Evolutionary conservation across 2,329 filamentous ascomycete species (phyloP).

Genomic region (Domatiomyces catenatus): DNA sequence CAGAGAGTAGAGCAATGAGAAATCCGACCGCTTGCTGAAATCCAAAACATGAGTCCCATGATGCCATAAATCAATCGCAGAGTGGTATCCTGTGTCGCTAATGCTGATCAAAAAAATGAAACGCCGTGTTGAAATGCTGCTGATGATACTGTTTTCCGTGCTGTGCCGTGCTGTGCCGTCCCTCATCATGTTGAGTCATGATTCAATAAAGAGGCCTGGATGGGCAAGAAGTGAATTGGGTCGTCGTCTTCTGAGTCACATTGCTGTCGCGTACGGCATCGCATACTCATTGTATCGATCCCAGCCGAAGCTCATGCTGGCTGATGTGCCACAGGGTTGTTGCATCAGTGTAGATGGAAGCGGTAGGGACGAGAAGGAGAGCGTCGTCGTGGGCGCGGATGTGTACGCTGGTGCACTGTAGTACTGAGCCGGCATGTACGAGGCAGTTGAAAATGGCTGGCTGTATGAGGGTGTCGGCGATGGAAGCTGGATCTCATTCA

Average conservation of each 20-base stretch:
- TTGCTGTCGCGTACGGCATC: slow-evolving; percentile 55
- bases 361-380: slow-evolving; percentile 52
- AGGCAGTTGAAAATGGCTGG: slow-evolving; percentile 58
- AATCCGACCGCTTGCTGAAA: slow-evolving; percentile 37
- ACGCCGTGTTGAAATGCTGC: slow-evolving; percentile 12
- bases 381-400: slow-evolving; percentile 34
- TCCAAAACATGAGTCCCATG: slow-evolving; percentile 28
- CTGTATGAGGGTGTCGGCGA: slow-evolving; percentile 70
- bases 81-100: slow-evolving; percentile 30
- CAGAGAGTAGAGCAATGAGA: slow-evolving; percentile 16
- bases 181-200: not conserved
- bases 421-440: slow-evolving; percentile 45
- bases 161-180: slow-evolving; percentile 1
- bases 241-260: slow-evolving; percentile 40
- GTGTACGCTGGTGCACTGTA: slow-evolving; percentile 65
- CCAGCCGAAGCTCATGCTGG: slow-evolving; percentile 72
- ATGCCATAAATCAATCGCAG: slow-evolving; percentile 26
- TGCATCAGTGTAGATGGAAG: slow-evolving; percentile 75
- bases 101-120: slow-evolving; percentile 6
- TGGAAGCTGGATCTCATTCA: slow-evolving; percentile 58
- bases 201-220: slow-evolving; percentile 24
- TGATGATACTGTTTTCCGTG: not conserved
- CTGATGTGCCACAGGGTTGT: slow-evolving; percentile 64
- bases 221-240: not conserved
- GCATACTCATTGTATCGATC: slow-evolving; percentile 73